Evolutionary conservation across 1,139 yeast species (phyloP).

Genomic region (Magnusiomyces ingens): DNA sequence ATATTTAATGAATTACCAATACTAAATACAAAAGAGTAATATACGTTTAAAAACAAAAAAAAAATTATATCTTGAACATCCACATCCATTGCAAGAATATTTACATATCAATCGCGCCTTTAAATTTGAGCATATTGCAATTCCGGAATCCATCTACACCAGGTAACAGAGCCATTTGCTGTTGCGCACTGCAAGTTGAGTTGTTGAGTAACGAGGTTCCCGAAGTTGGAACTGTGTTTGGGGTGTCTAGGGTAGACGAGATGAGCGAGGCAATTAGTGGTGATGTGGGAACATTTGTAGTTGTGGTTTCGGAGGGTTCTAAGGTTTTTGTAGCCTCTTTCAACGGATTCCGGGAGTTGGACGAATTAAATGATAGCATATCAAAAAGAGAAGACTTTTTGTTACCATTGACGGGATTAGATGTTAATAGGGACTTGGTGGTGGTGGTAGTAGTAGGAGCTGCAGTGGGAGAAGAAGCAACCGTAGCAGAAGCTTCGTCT

Average conservation of each 20-base stretch:
- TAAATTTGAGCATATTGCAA: conserved; percentile 60
- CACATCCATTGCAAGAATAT: not conserved
- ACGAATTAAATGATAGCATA: not conserved
- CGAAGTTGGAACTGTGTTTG: not conserved
- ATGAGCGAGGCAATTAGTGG: not conserved
- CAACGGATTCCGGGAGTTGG: not conserved
- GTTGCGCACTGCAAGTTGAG: not conserved
- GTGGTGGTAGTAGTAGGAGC: too few species aligned
- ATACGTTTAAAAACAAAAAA: not conserved
- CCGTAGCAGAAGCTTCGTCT: conserved; percentile 17
- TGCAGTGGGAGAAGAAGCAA: not conserved
- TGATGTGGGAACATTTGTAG: not conserved
- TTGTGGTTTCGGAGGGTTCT: not conserved
- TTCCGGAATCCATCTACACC: conserved; percentile 73
- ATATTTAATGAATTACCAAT: not conserved
- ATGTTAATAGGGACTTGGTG: not conserved
- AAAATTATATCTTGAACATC: not conserved
- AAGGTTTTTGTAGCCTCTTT: conserved; percentile 18
- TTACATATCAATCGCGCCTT: conserved; percentile 62
- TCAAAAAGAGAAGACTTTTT: not conserved
- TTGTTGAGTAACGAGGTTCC: conserved; percentile 14
- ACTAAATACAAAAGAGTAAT: not conserved
- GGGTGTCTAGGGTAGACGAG: not conserved
- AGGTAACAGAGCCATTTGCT: conserved; percentile 19
- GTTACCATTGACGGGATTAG: not conserved